phyloP scores from a whole-genome alignment of 805 yeast genomes.

The Yarrowia divulgata region DNA sequence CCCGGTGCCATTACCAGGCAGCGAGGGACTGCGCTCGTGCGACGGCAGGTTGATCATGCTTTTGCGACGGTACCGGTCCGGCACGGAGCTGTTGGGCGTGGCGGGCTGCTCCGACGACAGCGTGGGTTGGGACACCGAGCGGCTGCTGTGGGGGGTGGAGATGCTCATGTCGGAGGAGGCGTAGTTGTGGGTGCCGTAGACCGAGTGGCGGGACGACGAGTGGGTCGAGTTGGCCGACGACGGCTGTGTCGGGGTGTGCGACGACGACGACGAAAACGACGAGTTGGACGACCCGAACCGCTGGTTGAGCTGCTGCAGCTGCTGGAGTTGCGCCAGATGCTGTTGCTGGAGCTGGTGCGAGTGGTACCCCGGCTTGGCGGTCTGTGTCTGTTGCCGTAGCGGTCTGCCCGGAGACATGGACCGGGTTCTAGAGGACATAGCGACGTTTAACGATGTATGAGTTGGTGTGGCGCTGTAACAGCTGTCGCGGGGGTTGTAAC shows the following conservation, averaged over 20 bases:
- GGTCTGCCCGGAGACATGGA: slow-evolving; percentile 35
- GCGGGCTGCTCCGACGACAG: slow-evolving; percentile 4
- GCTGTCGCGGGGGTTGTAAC: too few species aligned
- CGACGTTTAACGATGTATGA: too few species aligned
- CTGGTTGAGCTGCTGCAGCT: slow-evolving; percentile 39
- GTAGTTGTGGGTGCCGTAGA: slow-evolving; percentile 32
- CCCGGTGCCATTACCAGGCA: not conserved
- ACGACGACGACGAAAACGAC: slow-evolving; percentile 32
- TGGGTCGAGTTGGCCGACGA: slow-evolving; percentile 16
- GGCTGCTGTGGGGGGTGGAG: not conserved
- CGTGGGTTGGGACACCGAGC: slow-evolving; percentile 22
- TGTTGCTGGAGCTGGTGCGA: slow-evolving; percentile 36
- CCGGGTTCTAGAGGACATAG: slow-evolving; percentile 8
- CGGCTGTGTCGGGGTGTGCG: slow-evolving; percentile 15
- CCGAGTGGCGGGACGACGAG: slow-evolving; percentile 34
- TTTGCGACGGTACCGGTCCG: slow-evolving; percentile 32
- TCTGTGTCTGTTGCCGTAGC: slow-evolving; percentile 13
- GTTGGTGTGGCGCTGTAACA: not conserved
- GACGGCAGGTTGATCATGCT: slow-evolving; percentile 36
- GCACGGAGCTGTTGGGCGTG: slow-evolving; percentile 1
- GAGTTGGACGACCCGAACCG: slow-evolving; percentile 38
- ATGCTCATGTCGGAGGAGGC: slow-evolving; percentile 20
- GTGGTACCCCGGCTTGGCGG: not conserved
- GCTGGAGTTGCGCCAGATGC: slow-evolving; percentile 39
- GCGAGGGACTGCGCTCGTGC: slow-evolving; percentile 25